Conservation (phyloP, 768 basidiomycete genomes). For the Cystofilobasidium bisporidii region DNA sequence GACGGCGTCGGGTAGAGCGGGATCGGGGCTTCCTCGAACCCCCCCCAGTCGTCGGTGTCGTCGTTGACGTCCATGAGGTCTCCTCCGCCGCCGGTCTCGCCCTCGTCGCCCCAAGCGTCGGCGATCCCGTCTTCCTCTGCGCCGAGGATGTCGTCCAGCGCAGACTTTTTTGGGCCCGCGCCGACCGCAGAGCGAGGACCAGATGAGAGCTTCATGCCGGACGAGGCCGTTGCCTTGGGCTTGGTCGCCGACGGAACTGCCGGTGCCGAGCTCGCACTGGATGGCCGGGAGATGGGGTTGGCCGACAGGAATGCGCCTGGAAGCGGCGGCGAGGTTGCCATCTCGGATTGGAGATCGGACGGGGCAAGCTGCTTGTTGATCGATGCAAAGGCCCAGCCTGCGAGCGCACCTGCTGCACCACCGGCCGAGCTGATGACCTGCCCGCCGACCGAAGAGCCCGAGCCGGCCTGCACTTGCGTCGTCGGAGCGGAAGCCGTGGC, state of each 20-base stretch:
- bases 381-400: conserved; percentile 93
- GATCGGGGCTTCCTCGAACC: conserved; percentile 35
- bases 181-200: neutral
- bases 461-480: conserved; percentile 36
- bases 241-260: conserved; percentile 28
- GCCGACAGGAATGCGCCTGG: conserved; percentile 40
- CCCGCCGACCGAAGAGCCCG: conserved; percentile 33
- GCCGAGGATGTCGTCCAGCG: conserved; percentile 27
- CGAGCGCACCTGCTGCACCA: conserved; percentile 81
- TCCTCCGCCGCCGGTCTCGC: conserved; percentile 64
- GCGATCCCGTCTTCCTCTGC: conserved; percentile 38
- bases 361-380: conserved; percentile 67
- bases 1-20: conserved; percentile 36
- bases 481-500: conserved; percentile 34
- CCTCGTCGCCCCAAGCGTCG: conserved; percentile 41
- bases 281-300: conserved; percentile 44
- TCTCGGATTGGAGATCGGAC: conserved; percentile 59
- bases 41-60: conserved; percentile 91
- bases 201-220: conserved; percentile 29
- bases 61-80: conserved; percentile 90
- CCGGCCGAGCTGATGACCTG: conserved; percentile 60
- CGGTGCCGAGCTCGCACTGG: conserved; percentile 23
- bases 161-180: conserved; percentile 9
- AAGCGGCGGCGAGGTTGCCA: conserved; percentile 16
- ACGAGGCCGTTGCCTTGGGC: neutral